Base-by-base conservation (phyloP, 371 early-diverging fungal genomes). In the Mucor lusitanicus region DNA sequence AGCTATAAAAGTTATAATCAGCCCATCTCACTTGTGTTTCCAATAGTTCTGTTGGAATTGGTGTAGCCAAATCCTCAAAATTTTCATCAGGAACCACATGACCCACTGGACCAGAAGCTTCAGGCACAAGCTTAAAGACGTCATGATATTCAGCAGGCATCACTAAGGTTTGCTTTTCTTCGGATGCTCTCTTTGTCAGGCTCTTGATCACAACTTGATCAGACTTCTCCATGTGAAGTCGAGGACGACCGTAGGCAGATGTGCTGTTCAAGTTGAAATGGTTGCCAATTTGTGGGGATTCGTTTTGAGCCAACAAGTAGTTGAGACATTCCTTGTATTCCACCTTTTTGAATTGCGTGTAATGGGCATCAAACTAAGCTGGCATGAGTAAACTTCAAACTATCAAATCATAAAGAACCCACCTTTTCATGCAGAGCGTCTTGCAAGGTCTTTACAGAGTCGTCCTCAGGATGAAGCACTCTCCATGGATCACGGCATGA, bases 401-500 rank as follows among this genome's bases (percentile, higher is more conserved):
- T 3, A 5, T 56, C 12, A 23, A 12, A 1, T 23, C 17, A n/a
- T n/a, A n/a, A n/a, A n/a, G n/a, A n/a, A n/a, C 17, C 25, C 61
- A 73, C 74, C 65, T 73, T 72, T n/a, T 55, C 28, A 28, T 76
- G 37, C 17, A 84, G 42, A 2, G 84, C 80, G 39, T 79, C 79
- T 3, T 67, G 44, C 27, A 75, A 55, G 12, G 72, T 74, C 55
- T 67, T 71, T n/a, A 79, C 76, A 25, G 59, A 48, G 12, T 48
- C 30, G 25, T 77, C 71, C 9, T 66, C 63, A 23, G 74, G 73
- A 71, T 85, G 87, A 19, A 89, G 70, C 1, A 77, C 70, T 0
- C 69, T 65, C 88, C 88, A 89, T n/a, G 90, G 90, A 48, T 87
- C 74, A 37, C 85, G 84, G 63, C 90, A 89, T 1, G 78, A 79